These are phyloP conservation scores for Fusarium luffae DNA, from an alignment of 2,329 filamentous ascomycete species.

Conservation along the genomic window DNA sequence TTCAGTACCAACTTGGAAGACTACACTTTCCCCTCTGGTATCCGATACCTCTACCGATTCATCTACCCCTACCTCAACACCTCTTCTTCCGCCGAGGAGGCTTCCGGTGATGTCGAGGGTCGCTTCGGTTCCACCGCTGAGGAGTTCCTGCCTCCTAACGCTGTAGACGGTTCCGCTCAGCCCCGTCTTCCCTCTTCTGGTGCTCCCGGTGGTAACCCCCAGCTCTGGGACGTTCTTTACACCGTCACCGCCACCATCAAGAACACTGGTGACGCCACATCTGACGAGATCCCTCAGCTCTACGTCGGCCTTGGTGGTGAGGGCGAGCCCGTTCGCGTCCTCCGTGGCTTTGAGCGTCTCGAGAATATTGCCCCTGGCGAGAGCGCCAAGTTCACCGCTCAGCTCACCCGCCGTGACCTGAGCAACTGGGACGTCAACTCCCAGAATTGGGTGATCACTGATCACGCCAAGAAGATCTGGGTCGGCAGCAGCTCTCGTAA, in stretches of 20 bases:
- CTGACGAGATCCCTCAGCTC: conserved; percentile 80
- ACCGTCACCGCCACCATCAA: conserved; percentile 73
- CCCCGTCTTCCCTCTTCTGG: conserved; percentile 62
- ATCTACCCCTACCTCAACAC: conserved; percentile 81
- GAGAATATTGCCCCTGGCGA: conserved; percentile 74
- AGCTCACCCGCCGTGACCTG: conserved; percentile 81
- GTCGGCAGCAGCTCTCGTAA: conserved; percentile 68
- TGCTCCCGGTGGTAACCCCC: conserved; percentile 71
- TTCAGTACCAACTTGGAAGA: conserved; percentile 70
- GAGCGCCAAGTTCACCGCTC: conserved; percentile 72
- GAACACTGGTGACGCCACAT: conserved; percentile 73
- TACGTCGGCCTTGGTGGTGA: conserved; percentile 85
- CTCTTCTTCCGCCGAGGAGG: conserved; percentile 64
- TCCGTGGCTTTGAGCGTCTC: conserved; percentile 86
- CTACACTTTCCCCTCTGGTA: conserved; percentile 73
- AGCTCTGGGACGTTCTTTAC: conserved; percentile 76
- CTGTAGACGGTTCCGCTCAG: conserved; percentile 67
- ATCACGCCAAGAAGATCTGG: conserved; percentile 63
- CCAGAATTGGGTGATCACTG: conserved; percentile 85
- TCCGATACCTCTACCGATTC: conserved; percentile 64
- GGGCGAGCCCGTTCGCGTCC: conserved; percentile 71
- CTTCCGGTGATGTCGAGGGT: conserved; percentile 64
- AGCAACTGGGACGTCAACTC: conserved; percentile 83
- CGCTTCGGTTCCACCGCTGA: conserved; percentile 67
- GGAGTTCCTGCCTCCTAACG: conserved; percentile 69